Evolutionary conservation across 148 eudicot genomes (phyloP), one percentile per base, ranked within the genome.

Genomic region (Arctostaphylos glauca): DNA sequence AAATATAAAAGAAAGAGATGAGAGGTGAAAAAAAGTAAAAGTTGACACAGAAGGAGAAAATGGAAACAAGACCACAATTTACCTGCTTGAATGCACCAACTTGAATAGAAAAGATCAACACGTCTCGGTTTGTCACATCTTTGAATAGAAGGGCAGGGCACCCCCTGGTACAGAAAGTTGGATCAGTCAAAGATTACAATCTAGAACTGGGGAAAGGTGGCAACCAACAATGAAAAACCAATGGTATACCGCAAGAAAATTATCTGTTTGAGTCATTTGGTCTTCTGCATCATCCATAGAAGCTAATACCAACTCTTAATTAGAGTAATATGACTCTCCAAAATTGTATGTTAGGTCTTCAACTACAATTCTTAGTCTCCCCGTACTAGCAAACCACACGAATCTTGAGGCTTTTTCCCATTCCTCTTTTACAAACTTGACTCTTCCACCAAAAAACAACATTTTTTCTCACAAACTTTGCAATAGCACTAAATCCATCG

Each of bases 41-140:
- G 38, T n/a, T 76, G 56, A 43, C 49, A 80, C 49, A 46, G n/a
- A 12, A n/a, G 49, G 1, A 23, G 74, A 66, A 52, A 73, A 81
- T 7, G 76, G 53, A 74, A 80, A 59, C 5, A 84, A 60, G 77
- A 21, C 2, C 14, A 47, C 3, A 48, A 74, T 47, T 48, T 89
- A 97, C 99, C 99, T 87, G 97, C 90, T 88, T 87, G 95, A 73
- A 97, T 94, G 87, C 84, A 91, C 99, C 99, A 97, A 77, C 99
- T 97, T 46, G 99, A 97, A 84, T 97, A 97, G 87, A 86, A 94
- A 58, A 93, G 89, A 82, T 97, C 96, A 66, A 97, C 99, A 46
- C 98, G 98, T 79, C 95, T 92, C 49, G 99, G 97, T 87, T 93
- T 94, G 79, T 92, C 96, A 49, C 80, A 85, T 70, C 94, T 87